Evolutionary conservation across 1,284 basidiomycete species (phyloP), one percentile per base, ranked within the genome.

Genomic region (Pulveroboletus sp.): DNA sequence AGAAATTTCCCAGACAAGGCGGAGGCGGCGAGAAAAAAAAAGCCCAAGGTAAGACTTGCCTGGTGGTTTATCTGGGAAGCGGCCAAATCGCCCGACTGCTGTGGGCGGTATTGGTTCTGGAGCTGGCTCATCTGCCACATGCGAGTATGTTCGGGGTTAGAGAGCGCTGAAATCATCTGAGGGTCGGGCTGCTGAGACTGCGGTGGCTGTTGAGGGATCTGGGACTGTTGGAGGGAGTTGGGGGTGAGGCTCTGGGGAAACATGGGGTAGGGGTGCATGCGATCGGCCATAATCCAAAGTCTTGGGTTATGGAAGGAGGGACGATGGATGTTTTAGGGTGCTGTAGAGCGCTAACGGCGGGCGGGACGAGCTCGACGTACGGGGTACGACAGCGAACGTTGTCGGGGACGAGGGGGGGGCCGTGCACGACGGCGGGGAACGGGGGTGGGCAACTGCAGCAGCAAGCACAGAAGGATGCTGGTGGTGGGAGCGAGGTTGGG

Each of bases 261-360:
- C 76, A 81, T 77, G 61, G 76, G 58, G 68, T 84, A 84, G 68
- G 75, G 74, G 64, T 78, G 69, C 52, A 77, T 66, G 70, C 82
- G 84, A 80, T 85, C 84, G 69, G 82, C 82, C 84, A 86, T 85
- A 65, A 72, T 74, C 74, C 73, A 65, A 56, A 63, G 63, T 58
- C 46, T 54, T 69, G 57, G 54, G 57, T 52, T 59, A 47, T 61
- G 66, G 72, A 66, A 68, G 64, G 65, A 56, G 40, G 49, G 53
- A 55, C 20, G 53, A 65, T 60, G 57, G 38, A 55, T 69, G 65
- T 69, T 72, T 68, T 65, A 59, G 59, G 56, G 69, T 66, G 60
- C 54, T 47, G 50, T 47, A 26, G 51, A 24, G 55, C 57, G 59
- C 58, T 62, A n/a, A 59, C 48, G 62, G 53, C 57, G 52, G 53